Evolutionary conservation across 495 filamentous ascomycete genomes (phyloP), one percentile per base, ranked within the genome.

Genomic region (Delitschia confertaspora): DNA sequence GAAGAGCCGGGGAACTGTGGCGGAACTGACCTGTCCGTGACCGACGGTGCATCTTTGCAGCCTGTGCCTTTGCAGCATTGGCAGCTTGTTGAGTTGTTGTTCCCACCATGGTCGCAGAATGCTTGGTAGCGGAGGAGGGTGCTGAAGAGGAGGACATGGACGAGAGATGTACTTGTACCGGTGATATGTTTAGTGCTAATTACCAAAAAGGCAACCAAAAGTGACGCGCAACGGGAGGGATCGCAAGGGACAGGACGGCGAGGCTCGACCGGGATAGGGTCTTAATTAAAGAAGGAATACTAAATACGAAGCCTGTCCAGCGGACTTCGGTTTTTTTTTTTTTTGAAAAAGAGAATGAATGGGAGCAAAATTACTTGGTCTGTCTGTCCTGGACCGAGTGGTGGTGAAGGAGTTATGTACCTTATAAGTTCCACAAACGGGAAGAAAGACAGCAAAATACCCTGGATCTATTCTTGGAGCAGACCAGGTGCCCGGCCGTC

Each of bases 11-110:
- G 27, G 47, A 27, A 39, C 38, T 25, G 39, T 29, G 49, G 36
- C 33, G 13, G 23, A 13, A 56, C 54, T 41, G 29, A 59, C 89
- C 89, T 75, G 87, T 91, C 59, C 89, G 80, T 54, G 89, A 95
- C 54, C 89, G 75, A 58, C 86, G 80, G 64, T 96, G 89, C 73
- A 85, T 85, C 70, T 91, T 88, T 57, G 74, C 67, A 59, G 79
- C 75, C 56, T 69, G 66, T 62, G 82, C 79, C 50, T 72, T 65
- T 65, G 51, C 58, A 24, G 75, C 39, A 49, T 66, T 58, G 31
- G 60, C 43, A 46, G 61, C 55, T 33, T 64, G n/a, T n/a, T n/a
- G n/a, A n/a, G n/a, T 61, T 51, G 70, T 71, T 22, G 68, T 58
- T 29, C 61, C 67, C 27, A 62, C 60, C 62, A 64, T 72, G 11